These are phyloP conservation scores for Schizosaccharomyces japonicus DNA, from an alignment of 805 yeast species.

Conservation along the genomic window DNA sequence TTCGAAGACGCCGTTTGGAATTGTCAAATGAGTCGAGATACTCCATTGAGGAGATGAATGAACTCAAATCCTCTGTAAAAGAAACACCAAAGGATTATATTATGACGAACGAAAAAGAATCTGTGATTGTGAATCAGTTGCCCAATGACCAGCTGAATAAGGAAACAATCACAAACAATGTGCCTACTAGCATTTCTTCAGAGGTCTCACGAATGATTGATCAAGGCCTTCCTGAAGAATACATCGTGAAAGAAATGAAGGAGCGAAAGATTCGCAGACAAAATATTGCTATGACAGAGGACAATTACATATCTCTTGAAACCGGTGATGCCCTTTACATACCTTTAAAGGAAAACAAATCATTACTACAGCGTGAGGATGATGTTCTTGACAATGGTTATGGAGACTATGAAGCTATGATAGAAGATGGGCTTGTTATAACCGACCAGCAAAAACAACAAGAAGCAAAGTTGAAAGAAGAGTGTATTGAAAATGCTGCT, in stretches of 20 bases:
- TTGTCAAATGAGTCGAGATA: too few relatives aligned
- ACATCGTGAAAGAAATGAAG: not conserved
- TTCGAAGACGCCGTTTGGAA: too few relatives aligned
- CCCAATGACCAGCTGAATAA: too few relatives aligned
- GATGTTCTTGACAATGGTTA: not conserved
- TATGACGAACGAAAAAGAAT: too few relatives aligned
- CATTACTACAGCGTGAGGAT: not conserved
- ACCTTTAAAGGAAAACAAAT: not conserved
- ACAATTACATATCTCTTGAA: not conserved
- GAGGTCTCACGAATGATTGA: not conserved
- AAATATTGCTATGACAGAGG: not conserved
- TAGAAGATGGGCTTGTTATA: too few relatives aligned
- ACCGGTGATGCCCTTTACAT: not conserved
- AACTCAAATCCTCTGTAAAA: too few relatives aligned
- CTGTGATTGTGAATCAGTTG: too few relatives aligned
- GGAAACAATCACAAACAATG: too few relatives aligned
- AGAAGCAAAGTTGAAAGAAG: not conserved
- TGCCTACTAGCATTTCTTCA: too few relatives aligned
- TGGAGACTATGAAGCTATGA: not conserved
- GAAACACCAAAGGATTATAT: too few relatives aligned
- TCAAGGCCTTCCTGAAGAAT: not conserved
- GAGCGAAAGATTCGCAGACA: not conserved
- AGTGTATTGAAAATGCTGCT: not conserved
- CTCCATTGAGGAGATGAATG: too few relatives aligned
- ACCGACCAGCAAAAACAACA: not conserved